phyloP scores from a whole-genome alignment of 2,329 filamentous ascomycete species.

The Parastagonospora avenae region DNA sequence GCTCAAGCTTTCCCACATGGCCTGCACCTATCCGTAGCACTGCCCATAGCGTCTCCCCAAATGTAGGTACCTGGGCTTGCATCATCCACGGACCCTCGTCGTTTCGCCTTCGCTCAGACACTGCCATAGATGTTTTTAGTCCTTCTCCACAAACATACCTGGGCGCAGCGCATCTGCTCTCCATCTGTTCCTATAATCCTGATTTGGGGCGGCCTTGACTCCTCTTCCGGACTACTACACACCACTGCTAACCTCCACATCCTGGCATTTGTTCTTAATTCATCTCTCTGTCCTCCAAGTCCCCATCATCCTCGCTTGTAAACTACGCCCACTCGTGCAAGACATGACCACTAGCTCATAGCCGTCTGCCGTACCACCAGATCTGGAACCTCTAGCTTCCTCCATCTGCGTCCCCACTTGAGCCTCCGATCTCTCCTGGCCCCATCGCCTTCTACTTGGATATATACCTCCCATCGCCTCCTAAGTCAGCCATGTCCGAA shows the following conservation, averaged over 20 bases:
- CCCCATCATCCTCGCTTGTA: slow-evolving; percentile 35
- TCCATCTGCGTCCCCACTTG: slow-evolving; percentile 35
- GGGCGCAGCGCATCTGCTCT: slow-evolving; percentile 39
- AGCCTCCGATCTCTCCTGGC: slow-evolving; percentile 39
- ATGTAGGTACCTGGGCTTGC: slow-evolving; percentile 24
- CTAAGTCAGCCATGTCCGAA: slow-evolving; percentile 39
- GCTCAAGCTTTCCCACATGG: slow-evolving; percentile 34
- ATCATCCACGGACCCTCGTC: slow-evolving; percentile 28
- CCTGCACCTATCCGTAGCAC: slow-evolving; percentile 26
- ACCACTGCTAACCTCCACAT: slow-evolving; percentile 30
- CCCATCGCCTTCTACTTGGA: slow-evolving; percentile 26
- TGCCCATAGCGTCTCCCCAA: slow-evolving; percentile 2
- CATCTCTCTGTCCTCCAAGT: slow-evolving; percentile 32
- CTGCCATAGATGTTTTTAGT: slow-evolving; percentile 48
- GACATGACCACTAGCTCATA: slow-evolving; percentile 40
- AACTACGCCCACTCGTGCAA: slow-evolving; percentile 32
- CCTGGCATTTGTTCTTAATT: slow-evolving; percentile 38
- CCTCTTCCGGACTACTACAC: slow-evolving; percentile 32
- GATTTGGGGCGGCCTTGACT: slow-evolving; percentile 41
- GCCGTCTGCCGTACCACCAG: slow-evolving; percentile 37
- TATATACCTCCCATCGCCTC: slow-evolving; percentile 41
- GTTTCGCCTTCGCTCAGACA: slow-evolving; percentile 41
- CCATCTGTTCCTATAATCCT: slow-evolving; percentile 37
- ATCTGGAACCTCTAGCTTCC: slow-evolving; percentile 38
- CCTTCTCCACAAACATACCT: slow-evolving; percentile 31